phyloP scores from a whole-genome alignment of 2,329 filamentous ascomycete genomes.

The Aspergillus versicolor region DNA sequence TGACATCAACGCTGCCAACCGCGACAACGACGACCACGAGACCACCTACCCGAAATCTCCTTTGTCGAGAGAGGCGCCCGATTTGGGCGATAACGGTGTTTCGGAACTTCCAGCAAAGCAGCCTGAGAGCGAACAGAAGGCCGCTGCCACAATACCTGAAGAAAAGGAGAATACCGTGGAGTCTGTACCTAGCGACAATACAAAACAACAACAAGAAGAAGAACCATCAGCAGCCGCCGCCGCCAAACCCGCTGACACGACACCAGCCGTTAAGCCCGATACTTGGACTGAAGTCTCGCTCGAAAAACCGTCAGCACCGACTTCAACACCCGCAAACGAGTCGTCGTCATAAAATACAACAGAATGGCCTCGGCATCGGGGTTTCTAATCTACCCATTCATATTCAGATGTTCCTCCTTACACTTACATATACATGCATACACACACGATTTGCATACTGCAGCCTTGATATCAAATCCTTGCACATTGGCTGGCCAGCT shows the following conservation, averaged over 20 bases:
- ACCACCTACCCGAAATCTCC: slow-evolving; percentile 30
- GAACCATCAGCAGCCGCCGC: background rate
- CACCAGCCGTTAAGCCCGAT: background rate
- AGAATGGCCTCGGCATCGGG: background rate
- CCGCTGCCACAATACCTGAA: background rate
- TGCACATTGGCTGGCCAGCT: background rate
- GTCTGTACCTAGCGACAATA: background rate
- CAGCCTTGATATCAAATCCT: background rate
- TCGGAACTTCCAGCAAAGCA: slow-evolving; percentile 2
- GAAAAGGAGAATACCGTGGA: background rate
- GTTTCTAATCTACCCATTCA: background rate
- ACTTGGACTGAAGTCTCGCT: background rate
- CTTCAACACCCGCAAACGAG: background rate
- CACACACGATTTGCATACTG: background rate
- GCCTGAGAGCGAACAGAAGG: background rate
- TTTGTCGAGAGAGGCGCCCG: slow-evolving; percentile 30
- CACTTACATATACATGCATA: background rate
- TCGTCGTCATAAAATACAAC: background rate
- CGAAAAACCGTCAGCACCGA: background rate
- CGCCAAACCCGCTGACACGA: background rate
- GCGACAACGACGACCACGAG: slow-evolving; percentile 22
- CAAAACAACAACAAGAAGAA: too few relatives aligned
- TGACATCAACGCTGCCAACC: slow-evolving; percentile 23
- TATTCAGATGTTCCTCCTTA: background rate
- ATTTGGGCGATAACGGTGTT: slow-evolving; percentile 16